Evolutionary conservation across 495 filamentous ascomycete genomes (phyloP).

Genomic region (Penicillium waksmanii): DNA sequence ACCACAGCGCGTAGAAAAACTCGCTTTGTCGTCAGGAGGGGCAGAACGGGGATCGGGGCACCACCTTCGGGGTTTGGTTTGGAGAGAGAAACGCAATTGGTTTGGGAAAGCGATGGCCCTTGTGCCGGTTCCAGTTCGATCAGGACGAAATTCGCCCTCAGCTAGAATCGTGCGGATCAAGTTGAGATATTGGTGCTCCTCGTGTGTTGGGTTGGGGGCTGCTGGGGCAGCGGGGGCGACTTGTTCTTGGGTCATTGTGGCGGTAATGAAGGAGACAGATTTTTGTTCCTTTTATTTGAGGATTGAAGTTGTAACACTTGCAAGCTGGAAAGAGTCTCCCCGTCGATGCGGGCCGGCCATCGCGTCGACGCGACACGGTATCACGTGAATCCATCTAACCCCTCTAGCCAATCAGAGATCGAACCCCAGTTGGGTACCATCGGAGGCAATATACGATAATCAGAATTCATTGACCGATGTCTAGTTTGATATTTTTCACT

Average conservation of each 20-base stretch:
- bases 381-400: conserved; percentile 18
- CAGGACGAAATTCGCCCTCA: conserved; percentile 78
- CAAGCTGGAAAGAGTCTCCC: background rate
- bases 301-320: background rate
- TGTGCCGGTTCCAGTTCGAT: conserved; percentile 93
- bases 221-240: conserved; percentile 14
- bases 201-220: conserved; percentile 19
- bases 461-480: no score
- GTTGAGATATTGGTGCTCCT: conserved; percentile 75
- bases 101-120: conserved; percentile 83
- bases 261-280: conserved; percentile 9
- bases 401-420: background rate
- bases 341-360: background rate
- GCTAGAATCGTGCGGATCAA: conserved; percentile 76
- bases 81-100: conserved; percentile 83
- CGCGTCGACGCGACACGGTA: conserved; percentile 28
- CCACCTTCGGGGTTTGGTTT: conserved; percentile 45
- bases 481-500: no score
- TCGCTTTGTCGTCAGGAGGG: conserved; percentile 94
- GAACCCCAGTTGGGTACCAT: no score
- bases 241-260: conserved; percentile 34
- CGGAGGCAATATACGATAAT: no score
- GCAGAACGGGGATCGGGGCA: conserved; percentile 64
- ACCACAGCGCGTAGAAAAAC: conserved; percentile 92
- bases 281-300: background rate